Base-by-base conservation (phyloP, 352 stramenopile species). In the Phytopythium delawarense region DNA sequence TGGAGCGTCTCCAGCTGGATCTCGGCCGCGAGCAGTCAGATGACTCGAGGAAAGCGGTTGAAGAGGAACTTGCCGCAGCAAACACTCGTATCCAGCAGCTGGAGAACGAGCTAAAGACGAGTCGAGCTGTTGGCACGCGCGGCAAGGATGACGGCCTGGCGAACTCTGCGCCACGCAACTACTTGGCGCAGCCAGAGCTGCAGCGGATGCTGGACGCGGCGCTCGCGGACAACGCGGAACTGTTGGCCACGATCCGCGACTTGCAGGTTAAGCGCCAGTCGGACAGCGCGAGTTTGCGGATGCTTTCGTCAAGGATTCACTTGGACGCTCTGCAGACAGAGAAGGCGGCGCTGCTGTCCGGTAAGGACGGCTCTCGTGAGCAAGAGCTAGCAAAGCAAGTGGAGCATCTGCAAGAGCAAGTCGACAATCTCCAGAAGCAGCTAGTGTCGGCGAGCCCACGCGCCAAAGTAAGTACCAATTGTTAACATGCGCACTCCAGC, bases 181-280 rank as follows among this genome's bases (percentile, higher is more conserved):
- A 51, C 30, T n/a, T 42, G 49, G 61, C 44, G 5, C 57, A 67
- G 42, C 42, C 70, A 57, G 63, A 79, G 54, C 66, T 87, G 13
- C 71, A 86, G 53, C 81, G 72, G 28, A 49, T 87, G 32, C 54
- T 92, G 12, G 68, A 86, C 37, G 70, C 62, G 40, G 75, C 79
- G 40, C 51, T 92, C 12, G 73, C 64, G 28, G 79, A 89, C 54
- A 89, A 89, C 37, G 70, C 71, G 46, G 72, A 89, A 42, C 70
- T 92, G 44, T 67, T 87, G 37, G 76, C 82, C 55, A 87, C 77
- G 20, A 74, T 89, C 57, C 73, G 78, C 63, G 69, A 84, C n/a
- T 57, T 89, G 35, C 75, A 90, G 78, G 74, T 84, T 75, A 86
- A 82, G 66, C 71, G 63, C 39, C 51, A 67, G 53, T 67, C 63